Conservation (phyloP, 805 yeast genomes). For the Candida tammaniensis region DNA sequence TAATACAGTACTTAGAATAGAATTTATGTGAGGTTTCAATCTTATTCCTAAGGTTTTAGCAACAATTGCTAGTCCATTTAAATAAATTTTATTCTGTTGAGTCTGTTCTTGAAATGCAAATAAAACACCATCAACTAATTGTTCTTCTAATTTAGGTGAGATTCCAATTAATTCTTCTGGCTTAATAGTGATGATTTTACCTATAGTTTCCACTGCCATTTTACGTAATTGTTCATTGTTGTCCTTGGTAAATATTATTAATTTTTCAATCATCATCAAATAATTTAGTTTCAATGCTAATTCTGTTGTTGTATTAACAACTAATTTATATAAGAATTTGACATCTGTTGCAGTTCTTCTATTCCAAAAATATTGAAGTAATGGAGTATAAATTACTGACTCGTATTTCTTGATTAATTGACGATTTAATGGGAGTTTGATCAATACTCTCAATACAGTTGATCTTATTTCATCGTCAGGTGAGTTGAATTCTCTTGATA, state of each 20-base stretch:
- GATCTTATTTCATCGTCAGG: constrained; percentile 88
- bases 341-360: constrained; percentile 73
- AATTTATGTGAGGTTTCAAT: constrained; percentile 67
- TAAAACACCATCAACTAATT: constrained; percentile 75
- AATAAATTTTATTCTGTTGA: constrained; percentile 49
- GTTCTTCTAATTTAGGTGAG: constrained; percentile 57
- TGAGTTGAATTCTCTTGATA: constrained; percentile 69
- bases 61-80: constrained; percentile 64
- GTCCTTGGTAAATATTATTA: constrained; percentile 66
- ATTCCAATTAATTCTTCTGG: constrained; percentile 47
- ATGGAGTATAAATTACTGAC: constrained; percentile 54
- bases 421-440: constrained; percentile 60
- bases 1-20: constrained; percentile 68
- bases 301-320: constrained; percentile 68
- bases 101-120: constrained; percentile 81
- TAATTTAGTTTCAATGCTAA: constrained; percentile 70
- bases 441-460: constrained; percentile 66
- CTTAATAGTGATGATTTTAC: constrained; percentile 46
- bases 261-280: constrained; percentile 52
- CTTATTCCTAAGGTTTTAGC: constrained; percentile 61
- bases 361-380: constrained; percentile 76
- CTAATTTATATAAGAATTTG: constrained; percentile 50
- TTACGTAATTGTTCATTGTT: constrained; percentile 75
- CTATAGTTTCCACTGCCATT: constrained; percentile 74
- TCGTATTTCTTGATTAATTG: constrained; percentile 51